These are phyloP conservation scores for Hygrophorus pudorinus DNA, from an alignment of 768 basidiomycete species.

Conservation along the genomic window DNA sequence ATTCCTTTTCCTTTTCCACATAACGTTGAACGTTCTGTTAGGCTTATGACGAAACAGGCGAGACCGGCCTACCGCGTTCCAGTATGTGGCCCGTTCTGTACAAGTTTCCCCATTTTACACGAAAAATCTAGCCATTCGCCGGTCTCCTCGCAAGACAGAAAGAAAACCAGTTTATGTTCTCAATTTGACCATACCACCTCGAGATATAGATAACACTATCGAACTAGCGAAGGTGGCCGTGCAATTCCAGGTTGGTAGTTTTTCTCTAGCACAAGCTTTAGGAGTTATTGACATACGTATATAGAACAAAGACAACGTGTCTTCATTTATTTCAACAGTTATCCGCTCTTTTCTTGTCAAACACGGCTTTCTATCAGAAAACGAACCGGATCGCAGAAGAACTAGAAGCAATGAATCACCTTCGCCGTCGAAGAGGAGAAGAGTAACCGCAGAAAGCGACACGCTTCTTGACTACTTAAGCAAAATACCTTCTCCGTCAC, in stretches of 20 bases:
- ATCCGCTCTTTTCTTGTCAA: slow-evolving; percentile 53
- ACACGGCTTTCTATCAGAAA: slow-evolving; percentile 43
- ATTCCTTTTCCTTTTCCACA: slow-evolving; percentile 1
- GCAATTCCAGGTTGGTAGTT: slow-evolving; percentile 46
- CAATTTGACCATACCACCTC: slow-evolving; percentile 56
- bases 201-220: slow-evolving; percentile 64
- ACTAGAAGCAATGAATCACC: slow-evolving; percentile 16
- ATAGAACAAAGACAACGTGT: slow-evolving; percentile 51
- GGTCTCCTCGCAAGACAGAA: slow-evolving; percentile 58
- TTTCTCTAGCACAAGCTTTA: slow-evolving; percentile 8
- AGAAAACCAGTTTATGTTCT: slow-evolving; percentile 79
- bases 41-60: slow-evolving; percentile 62
- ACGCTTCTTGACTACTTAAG: too few relatives aligned
- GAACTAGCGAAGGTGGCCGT: slow-evolving; percentile 70
- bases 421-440: slow-evolving; percentile 45
- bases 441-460: too few relatives aligned
- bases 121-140: neutral
- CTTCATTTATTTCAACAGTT: slow-evolving; percentile 44
- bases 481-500: slow-evolving; percentile 3
- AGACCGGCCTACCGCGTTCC: slow-evolving; percentile 32
- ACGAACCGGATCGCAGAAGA: slow-evolving; percentile 7
- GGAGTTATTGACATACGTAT: slow-evolving; percentile 4
- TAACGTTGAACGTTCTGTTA: slow-evolving; percentile 17
- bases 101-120: neutral
- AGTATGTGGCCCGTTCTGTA: slow-evolving; percentile 21